Evolutionary conservation across 345 rosid genomes (phyloP), one percentile per base, ranked within the genome.

Genomic region (Acer yangbiense): DNA sequence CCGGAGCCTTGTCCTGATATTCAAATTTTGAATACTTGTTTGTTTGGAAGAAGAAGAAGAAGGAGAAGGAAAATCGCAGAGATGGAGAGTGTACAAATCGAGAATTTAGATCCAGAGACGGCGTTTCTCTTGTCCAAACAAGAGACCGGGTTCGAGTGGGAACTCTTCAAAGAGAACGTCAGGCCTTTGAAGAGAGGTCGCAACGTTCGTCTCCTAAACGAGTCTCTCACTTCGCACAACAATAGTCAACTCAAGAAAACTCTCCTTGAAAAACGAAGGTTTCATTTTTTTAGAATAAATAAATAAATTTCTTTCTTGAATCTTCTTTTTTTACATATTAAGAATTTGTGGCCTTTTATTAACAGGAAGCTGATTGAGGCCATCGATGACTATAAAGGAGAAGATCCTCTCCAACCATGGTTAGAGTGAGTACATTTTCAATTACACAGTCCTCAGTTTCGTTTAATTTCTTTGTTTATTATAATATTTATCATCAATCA

Each of bases 111-210:
- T 77, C 89, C 94, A 43, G 99, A 95, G 84, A 62, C 93, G 32
- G 89, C 85, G 85, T 95, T 95, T 79, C 87, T 95, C 1, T 87
- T 84, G 3, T 90, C 92, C 6, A 91, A 87, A 65, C 85, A 85
- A 73, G 90, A 92, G 86, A 92, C 93, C 0, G 94, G 98, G 6
- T 66, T 82, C 64, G 97, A 95, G 81, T 95, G 99, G 99, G 98
- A 95, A 78, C 87, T 89, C 48, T 95, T 84, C 87, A 95, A 95
- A 79, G 99, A 95, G 72, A 95, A 95, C 81, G 93, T 95, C 8
- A 81, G 95, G 74, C 98, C 98, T 0, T 75, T 95, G 61, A 93
- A 93, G 88, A 82, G 98, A 76, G 98, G 98, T 23, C 97, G 98
- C 69, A 89, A 91, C 32, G 86, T 95, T 73, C 21, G 79, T 50